Evolutionary conservation across 495 filamentous ascomycete genomes (phyloP).

Genomic region (Trichoderma virens): DNA sequence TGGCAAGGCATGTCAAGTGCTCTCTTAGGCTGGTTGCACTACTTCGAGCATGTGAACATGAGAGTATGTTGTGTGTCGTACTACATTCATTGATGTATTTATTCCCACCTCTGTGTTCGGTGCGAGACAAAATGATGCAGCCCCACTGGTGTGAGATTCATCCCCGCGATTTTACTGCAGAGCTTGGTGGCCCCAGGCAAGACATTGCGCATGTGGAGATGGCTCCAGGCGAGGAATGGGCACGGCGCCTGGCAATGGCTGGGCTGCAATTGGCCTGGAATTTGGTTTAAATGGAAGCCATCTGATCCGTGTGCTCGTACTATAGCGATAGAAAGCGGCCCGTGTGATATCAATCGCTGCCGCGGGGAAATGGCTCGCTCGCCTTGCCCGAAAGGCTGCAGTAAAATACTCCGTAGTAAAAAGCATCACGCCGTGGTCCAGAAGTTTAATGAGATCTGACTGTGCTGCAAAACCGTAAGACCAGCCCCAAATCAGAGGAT

Average conservation of each 20-base stretch:
- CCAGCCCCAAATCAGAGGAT: not conserved
- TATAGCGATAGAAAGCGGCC: not conserved
- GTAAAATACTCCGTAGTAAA: not conserved
- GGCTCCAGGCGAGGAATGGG: not conserved
- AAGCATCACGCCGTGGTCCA: too few relatives aligned
- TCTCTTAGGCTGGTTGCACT: too few relatives aligned
- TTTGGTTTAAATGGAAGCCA: not conserved
- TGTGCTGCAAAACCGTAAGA: not conserved
- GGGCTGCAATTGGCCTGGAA: not conserved
- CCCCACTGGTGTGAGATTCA: not conserved
- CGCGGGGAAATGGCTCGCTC: not conserved
- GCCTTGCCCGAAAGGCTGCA: too few relatives aligned
- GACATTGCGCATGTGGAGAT: not conserved
- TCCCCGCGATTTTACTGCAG: not conserved
- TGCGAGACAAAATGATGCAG: not conserved
- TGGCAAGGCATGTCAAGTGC: not conserved
- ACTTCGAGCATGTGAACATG: too few relatives aligned
- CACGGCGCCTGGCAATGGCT: not conserved
- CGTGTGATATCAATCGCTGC: not conserved
- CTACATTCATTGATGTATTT: not conserved
- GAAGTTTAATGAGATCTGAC: too few relatives aligned
- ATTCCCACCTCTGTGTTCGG: not conserved
- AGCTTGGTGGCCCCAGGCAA: not conserved
- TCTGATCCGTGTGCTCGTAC: not conserved
- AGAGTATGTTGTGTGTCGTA: too few relatives aligned